A percentile compares a stretch with the other conserved stretches of the same genome.
These are phyloP conservation scores for Acer campestre DNA, from an alignment of 345 rosid genomes.

Conservation along the genomic window DNA sequence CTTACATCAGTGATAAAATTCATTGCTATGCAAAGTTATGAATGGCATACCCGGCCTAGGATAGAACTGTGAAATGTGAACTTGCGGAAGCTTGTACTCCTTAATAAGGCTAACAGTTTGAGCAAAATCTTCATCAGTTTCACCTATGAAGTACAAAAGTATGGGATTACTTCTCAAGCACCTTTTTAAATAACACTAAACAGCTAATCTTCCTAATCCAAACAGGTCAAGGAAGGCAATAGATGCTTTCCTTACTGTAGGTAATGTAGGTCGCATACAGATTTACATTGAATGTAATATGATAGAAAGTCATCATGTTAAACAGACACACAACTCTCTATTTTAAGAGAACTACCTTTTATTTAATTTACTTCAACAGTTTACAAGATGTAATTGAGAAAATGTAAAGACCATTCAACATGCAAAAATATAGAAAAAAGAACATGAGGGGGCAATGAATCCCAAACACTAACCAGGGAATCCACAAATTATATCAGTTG, in stretches of 20 bases:
- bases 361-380: neutral
- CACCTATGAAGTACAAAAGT: constrained; percentile 53
- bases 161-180: constrained; percentile 9
- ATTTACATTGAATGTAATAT: neutral
- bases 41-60: constrained; percentile 77
- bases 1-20: neutral
- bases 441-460: neutral
- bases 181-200: constrained; percentile 5
- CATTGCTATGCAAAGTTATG: constrained; percentile 7
- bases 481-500: constrained; percentile 94
- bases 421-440: neutral
- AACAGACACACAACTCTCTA: neutral
- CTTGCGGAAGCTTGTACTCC: constrained; percentile 82
- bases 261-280: neutral
- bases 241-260: neutral
- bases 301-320: neutral
- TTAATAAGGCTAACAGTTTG: constrained; percentile 72
- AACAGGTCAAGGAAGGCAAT: neutral
- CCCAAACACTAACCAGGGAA: constrained; percentile 74
- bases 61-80: constrained; percentile 97
- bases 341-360: neutral
- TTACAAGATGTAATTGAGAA: neutral
- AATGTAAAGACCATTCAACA: neutral
- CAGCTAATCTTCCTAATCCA: neutral
- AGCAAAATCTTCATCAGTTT: constrained; percentile 86